These are phyloP conservation scores for Rhodamnia rubescens DNA, from an alignment of 345 rosid species.

Conservation along the genomic window DNA sequence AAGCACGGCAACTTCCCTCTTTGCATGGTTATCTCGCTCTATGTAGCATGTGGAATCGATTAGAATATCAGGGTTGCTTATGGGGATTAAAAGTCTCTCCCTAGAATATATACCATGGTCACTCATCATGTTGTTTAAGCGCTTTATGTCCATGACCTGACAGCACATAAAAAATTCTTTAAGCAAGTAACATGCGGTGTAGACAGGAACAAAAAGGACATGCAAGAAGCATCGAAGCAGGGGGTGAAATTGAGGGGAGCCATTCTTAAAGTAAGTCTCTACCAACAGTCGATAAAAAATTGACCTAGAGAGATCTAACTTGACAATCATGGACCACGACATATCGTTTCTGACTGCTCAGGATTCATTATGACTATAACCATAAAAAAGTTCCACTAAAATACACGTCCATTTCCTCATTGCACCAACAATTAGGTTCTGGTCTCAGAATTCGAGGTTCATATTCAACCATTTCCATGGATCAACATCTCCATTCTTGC, in stretches of 20 bases:
- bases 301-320: neutral
- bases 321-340: neutral
- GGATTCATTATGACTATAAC: neutral
- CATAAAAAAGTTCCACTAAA: neutral
- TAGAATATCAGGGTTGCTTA: constrained; percentile 53
- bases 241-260: neutral
- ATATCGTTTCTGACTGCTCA: neutral
- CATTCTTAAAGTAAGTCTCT: neutral
- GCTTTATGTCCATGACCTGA: constrained; percentile 76
- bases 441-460: neutral
- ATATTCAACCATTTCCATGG: neutral
- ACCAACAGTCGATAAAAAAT: neutral
- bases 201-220: neutral
- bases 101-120: constrained; percentile 83
- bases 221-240: neutral
- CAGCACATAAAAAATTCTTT: neutral
- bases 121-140: constrained; percentile 82
- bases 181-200: neutral
- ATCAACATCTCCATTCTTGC: neutral
- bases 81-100: constrained; percentile 75
- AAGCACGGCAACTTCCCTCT: constrained; percentile 73
- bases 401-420: neutral
- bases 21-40: constrained; percentile 63
- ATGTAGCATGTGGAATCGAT: constrained; percentile 59
- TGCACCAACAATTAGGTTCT: neutral